Percentiles rank a stretch among this genome's conserved stretches.
These are phyloP conservation scores for Verticillium isaacii DNA, from an alignment of 2,329 filamentous ascomycete genomes.

Conservation along the genomic window DNA sequence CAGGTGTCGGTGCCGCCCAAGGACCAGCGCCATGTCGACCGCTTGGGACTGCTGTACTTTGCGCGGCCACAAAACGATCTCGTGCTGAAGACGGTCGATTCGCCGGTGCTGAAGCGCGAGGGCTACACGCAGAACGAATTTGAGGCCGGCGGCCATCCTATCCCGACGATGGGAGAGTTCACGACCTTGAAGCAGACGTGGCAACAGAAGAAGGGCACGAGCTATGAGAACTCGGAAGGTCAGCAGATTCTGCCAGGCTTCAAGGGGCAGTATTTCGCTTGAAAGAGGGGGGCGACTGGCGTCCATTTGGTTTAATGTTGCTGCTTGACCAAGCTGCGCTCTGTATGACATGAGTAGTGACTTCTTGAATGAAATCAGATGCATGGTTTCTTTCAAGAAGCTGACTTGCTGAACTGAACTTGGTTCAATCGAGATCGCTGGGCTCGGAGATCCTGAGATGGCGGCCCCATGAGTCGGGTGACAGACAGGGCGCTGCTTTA, in stretches of 20 bases:
- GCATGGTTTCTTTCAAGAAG: too few relatives aligned
- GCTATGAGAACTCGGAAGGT: slow-evolving; percentile 18
- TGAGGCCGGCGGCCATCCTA: slow-evolving; percentile 20
- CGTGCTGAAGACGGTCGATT: slow-evolving; percentile 28
- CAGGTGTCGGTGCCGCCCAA: slow-evolving; percentile 29
- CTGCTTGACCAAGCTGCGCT: background rate
- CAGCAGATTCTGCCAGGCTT: slow-evolving; percentile 28
- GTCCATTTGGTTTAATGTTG: background rate
- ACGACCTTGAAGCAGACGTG: slow-evolving; percentile 28
- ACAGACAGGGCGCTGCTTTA: background rate
- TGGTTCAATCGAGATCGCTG: background rate
- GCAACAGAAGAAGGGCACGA: slow-evolving; percentile 24
- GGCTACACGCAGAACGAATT: slow-evolving; percentile 30
- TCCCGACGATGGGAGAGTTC: slow-evolving; percentile 30
- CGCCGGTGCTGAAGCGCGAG: slow-evolving; percentile 25
- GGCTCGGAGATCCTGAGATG: background rate
- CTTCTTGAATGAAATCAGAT: background rate
- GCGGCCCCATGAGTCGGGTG: background rate
- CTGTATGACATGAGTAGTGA: background rate
- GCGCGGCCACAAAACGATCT: slow-evolving; percentile 35
- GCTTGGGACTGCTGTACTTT: slow-evolving; percentile 45
- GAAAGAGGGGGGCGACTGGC: background rate
- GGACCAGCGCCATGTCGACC: slow-evolving; percentile 36
- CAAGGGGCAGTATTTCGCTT: slow-evolving; percentile 14
- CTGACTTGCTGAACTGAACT: background rate